These are phyloP conservation scores for Petunia axillaris DNA, from an alignment of 257 asterid species.

Conservation along the genomic window DNA sequence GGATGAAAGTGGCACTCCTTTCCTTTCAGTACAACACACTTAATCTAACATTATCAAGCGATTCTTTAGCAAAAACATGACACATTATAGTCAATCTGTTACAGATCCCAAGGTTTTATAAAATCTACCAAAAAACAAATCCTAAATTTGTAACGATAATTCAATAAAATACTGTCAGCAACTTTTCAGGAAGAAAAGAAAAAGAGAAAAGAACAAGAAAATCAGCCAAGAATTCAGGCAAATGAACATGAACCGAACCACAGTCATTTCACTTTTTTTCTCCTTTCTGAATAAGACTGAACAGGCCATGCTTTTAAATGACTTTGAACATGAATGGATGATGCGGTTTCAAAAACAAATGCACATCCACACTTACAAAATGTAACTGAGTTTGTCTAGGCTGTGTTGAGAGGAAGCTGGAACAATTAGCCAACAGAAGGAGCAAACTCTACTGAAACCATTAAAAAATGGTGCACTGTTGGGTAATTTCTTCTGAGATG, in stretches of 20 bases:
- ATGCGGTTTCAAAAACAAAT: background rate
- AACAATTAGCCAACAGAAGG: background rate
- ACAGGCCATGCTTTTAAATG: background rate
- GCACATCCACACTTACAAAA: background rate
- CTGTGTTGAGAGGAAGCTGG: conserved; percentile 6
- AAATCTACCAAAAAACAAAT: background rate
- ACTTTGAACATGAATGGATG: background rate
- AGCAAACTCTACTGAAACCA: background rate
- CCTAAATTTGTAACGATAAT: no score
- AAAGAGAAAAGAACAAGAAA: background rate
- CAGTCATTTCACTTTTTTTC: background rate
- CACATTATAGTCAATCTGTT: background rate
- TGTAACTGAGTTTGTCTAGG: background rate
- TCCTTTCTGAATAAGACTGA: background rate
- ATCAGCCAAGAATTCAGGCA: background rate
- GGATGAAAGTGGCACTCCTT: background rate
- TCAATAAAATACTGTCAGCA: background rate
- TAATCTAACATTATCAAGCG: background rate
- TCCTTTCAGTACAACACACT: background rate
- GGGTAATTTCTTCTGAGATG: background rate
- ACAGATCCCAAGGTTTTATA: background rate
- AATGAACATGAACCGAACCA: background rate
- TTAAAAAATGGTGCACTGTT: background rate
- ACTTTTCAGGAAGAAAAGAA: background rate
- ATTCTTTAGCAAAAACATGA: background rate